Conservation (phyloP, 257 asterid genomes). For the Nemophila menziesii region DNA sequence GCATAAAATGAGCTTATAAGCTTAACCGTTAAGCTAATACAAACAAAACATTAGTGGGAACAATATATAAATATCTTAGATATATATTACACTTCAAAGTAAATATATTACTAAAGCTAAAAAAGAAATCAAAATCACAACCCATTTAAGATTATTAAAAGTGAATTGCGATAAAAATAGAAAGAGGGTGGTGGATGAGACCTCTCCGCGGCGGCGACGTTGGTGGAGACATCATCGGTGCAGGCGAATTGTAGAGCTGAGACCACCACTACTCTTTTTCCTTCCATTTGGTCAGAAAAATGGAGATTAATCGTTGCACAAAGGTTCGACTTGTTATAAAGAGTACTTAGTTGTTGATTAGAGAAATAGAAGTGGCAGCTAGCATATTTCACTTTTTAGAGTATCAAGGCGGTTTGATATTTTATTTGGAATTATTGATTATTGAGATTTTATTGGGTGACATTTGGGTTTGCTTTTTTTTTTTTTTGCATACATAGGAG, state of each 20-base stretch:
- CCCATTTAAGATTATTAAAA: not conserved
- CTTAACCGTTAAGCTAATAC: not conserved
- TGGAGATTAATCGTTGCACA: no score
- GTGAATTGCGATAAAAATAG: not conserved
- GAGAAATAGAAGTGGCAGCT: not conserved
- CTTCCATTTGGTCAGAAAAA: no score
- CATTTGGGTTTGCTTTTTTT: no score
- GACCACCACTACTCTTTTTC: conserved; percentile 46
- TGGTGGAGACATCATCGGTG: conserved; percentile 71
- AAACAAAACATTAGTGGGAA: not conserved
- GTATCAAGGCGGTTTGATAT: not conserved
- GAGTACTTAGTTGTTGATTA: not conserved
- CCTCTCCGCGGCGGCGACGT: conserved; percentile 76
- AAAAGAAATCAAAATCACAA: no score
- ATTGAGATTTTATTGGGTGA: no score
- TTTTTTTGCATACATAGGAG: no score
- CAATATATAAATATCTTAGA: no score
- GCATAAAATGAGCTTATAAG: not conserved
- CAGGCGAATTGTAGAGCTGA: conserved; percentile 86
- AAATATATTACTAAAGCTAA: not conserved
- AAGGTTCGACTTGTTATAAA: no score
- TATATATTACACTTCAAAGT: not conserved
- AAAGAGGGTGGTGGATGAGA: conserved; percentile 3
- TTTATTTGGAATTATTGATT: no score
- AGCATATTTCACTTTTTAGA: no score